These are phyloP conservation scores for Sphagnum tenellum DNA, from an alignment of 225 moss, liverwort and hornwort genomes.

Conservation along the genomic window DNA sequence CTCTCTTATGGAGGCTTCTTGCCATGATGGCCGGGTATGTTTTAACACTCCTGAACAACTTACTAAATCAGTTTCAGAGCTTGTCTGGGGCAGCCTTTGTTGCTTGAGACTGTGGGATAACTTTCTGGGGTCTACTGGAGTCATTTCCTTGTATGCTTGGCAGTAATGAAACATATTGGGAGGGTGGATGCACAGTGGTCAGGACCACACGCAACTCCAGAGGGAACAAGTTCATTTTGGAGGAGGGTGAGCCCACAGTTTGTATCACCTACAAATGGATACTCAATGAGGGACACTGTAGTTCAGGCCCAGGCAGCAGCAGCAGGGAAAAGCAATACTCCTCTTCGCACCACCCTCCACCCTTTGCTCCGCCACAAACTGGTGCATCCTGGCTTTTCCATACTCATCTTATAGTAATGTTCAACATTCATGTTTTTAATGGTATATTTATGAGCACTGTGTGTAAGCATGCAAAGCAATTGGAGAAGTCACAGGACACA, in stretches of 20 bases:
- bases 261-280: conserved; percentile 72
- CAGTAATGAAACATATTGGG: no score
- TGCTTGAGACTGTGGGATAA: no score
- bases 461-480: no score
- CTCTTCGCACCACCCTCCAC: conserved; percentile 82
- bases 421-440: no score
- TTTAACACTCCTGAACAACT: no score
- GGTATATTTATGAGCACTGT: no score
- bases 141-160: no score
- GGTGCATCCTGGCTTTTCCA: conserved; percentile 18
- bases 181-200: conserved; percentile 22
- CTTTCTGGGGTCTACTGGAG: no score
- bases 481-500: no score
- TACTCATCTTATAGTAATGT: no score
- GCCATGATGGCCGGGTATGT: conserved; percentile 72
- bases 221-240: conserved; percentile 60
- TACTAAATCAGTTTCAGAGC: no score
- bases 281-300: conserved; percentile 72
- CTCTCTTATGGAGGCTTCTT: conserved; percentile 67
- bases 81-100: no score
- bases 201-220: conserved; percentile 79
- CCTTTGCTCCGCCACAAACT: conserved; percentile 83
- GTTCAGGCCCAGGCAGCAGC: conserved; percentile 76
- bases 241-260: conserved; percentile 79
- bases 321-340: conserved; percentile 59